phyloP scores from a whole-genome alignment of 495 filamentous ascomycete genomes.

The Daldinia loculata region DNA sequence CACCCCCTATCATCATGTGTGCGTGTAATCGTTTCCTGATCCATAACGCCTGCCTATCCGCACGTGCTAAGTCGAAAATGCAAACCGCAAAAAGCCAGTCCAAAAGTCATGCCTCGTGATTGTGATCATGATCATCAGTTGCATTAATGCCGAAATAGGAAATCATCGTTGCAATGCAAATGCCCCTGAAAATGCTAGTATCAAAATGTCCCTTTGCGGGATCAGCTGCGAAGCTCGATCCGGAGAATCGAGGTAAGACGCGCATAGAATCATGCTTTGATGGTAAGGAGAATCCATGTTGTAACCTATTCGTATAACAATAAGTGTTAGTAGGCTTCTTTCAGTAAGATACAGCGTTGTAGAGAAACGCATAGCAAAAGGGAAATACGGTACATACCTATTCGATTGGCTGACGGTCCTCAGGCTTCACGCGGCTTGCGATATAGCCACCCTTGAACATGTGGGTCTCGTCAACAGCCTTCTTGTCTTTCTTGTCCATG shows the following conservation, averaged over 20 bases:
- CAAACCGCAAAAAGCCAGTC: neutral
- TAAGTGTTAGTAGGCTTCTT: neutral
- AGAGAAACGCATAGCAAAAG: neutral
- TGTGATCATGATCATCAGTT: neutral
- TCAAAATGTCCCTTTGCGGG: neutral
- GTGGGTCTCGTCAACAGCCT: neutral
- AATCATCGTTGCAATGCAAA: neutral
- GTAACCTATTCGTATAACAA: neutral
- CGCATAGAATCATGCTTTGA: neutral
- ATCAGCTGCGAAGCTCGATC: neutral
- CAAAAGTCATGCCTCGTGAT: neutral
- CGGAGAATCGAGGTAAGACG: neutral
- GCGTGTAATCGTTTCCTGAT: neutral
- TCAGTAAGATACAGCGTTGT: neutral
- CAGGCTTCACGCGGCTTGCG: neutral
- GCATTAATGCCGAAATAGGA: neutral
- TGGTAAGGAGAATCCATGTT: neutral
- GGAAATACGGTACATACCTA: neutral
- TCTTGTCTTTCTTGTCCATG: neutral
- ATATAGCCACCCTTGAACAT: neutral
- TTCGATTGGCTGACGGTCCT: slow-evolving; percentile 1
- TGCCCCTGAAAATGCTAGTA: neutral
- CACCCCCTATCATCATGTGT: neutral
- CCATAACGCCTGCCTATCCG: neutral
- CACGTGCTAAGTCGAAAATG: neutral